Evolutionary conservation across 371 early-diverging fungal species (phyloP).

Genomic region (Syncephalis plumigaleata): DNA sequence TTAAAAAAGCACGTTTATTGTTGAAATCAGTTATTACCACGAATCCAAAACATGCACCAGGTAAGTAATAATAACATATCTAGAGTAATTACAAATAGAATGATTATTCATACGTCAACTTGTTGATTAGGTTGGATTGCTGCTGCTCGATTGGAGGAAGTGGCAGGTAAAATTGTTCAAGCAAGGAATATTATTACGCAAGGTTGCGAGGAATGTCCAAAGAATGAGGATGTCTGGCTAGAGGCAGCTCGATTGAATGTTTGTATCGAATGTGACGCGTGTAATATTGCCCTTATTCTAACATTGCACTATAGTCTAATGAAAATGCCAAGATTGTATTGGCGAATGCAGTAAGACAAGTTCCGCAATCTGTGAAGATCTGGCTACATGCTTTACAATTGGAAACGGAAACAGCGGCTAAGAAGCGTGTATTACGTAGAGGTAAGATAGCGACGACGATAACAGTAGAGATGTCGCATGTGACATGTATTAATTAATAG

Average conservation of each 20-base stretch:
- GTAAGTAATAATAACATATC: not conserved
- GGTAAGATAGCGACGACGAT: conserved; percentile 1
- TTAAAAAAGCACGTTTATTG: conserved; percentile 78
- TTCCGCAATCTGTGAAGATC: conserved; percentile 82
- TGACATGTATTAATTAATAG: not conserved
- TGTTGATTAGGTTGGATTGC: conserved; percentile 73
- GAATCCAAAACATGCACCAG: conserved; percentile 89
- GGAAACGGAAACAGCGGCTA: conserved; percentile 53
- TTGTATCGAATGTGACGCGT: too few species aligned
- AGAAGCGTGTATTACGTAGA: conserved; percentile 78
- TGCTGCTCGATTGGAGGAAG: conserved; percentile 90
- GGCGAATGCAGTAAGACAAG: conserved; percentile 72
- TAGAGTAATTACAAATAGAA: not conserved
- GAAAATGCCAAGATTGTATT: conserved; percentile 81
- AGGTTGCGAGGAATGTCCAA: conserved; percentile 88
- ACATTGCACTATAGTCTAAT: conserved; percentile 11
- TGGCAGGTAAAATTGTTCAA: conserved; percentile 61
- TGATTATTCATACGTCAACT: not conserved
- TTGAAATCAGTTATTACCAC: conserved; percentile 78
- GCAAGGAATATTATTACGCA: conserved; percentile 77
- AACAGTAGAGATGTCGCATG: not conserved
- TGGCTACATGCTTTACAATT: conserved; percentile 84
- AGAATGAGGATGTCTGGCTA: conserved; percentile 90
- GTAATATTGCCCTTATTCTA: too few species aligned
- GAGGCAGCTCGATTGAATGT: conserved; percentile 81